phyloP scores from a whole-genome alignment of 495 filamentous ascomycete genomes.

The Talaromyces trachyspermus region DNA sequence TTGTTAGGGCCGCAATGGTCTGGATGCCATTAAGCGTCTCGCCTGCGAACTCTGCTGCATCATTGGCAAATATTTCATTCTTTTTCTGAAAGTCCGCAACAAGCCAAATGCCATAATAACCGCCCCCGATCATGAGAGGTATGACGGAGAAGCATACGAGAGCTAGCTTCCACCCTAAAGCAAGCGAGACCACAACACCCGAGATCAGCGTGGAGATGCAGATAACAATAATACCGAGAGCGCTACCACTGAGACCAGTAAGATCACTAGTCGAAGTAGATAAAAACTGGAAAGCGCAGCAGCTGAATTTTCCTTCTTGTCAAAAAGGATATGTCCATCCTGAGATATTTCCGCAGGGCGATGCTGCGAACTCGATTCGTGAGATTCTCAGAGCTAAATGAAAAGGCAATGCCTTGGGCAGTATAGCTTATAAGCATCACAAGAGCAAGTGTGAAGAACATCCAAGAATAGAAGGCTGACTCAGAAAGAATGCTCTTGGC shows the following conservation, averaged over 20 bases:
- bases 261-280: constrained; percentile 48
- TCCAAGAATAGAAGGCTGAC: constrained; percentile 15
- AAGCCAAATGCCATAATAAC: constrained; percentile 40
- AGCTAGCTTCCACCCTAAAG: constrained; percentile 53
- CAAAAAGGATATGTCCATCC: constrained; percentile 16
- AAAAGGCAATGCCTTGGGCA: constrained; percentile 16
- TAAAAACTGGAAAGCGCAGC: constrained; percentile 12
- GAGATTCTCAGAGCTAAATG: constrained; percentile 16
- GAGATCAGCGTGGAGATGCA: constrained; percentile 16
- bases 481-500: constrained; percentile 8
- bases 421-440: constrained; percentile 11
- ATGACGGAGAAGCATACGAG: constrained; percentile 46
- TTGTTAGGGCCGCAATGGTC: constrained; percentile 45
- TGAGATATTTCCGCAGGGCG: constrained; percentile 11
- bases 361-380: constrained; percentile 13
- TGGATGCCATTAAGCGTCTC: constrained; percentile 44
- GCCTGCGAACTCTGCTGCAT: constrained; percentile 41
- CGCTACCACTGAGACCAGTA: constrained; percentile 35
- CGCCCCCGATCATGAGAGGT: constrained; percentile 44
- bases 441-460: constrained; percentile 18
- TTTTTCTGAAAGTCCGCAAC: constrained; percentile 39
- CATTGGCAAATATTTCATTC: constrained; percentile 39
- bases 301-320: constrained; percentile 12
- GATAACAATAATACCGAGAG: constrained; percentile 23
- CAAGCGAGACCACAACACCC: constrained; percentile 39